Conservation (phyloP, 2,329 filamentous ascomycete species). For the Fusarium penzigii region DNA sequence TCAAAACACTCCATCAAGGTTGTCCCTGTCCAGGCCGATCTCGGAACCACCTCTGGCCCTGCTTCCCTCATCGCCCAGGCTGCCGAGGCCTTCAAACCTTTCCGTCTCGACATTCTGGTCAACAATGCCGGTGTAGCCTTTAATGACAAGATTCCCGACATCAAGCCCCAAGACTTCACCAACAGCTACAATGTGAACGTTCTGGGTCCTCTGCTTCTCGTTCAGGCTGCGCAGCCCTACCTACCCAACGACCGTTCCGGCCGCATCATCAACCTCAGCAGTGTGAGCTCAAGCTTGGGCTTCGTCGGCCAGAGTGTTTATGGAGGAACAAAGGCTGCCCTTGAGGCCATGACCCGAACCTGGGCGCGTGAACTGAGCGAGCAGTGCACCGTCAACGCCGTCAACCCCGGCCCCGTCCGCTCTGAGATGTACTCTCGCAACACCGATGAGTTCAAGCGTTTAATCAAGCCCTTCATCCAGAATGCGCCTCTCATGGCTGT, state of each 20-base stretch:
- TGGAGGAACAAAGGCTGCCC: slow-evolving; percentile 54
- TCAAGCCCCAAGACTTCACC: slow-evolving; percentile 66
- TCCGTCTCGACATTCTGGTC: slow-evolving; percentile 64
- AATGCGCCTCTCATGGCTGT: slow-evolving; percentile 30
- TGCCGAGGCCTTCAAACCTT: slow-evolving; percentile 22
- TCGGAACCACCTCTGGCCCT: slow-evolving; percentile 22
- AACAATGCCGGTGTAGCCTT: slow-evolving; percentile 75
- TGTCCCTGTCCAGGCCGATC: slow-evolving; percentile 63
- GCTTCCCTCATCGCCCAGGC: slow-evolving; percentile 27
- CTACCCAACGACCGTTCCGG: slow-evolving; percentile 69
- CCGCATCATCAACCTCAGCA: slow-evolving; percentile 55
- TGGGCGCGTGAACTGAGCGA: slow-evolving; percentile 56
- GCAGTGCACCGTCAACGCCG: slow-evolving; percentile 52
- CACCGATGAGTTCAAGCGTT: slow-evolving; percentile 29
- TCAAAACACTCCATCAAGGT: slow-evolving; percentile 58
- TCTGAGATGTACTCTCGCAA: slow-evolving; percentile 47
- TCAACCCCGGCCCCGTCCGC: slow-evolving; percentile 57
- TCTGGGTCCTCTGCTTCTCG: slow-evolving; percentile 73
- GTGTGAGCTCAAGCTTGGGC: slow-evolving; percentile 49
- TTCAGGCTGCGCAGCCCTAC: slow-evolving; percentile 68
- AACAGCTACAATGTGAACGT: slow-evolving; percentile 76
- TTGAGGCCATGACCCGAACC: slow-evolving; percentile 57
- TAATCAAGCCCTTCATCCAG: slow-evolving; percentile 32
- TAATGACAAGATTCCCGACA: slow-evolving; percentile 63
- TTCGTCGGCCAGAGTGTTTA: slow-evolving; percentile 54